A percentile compares a stretch with the other conserved stretches of the same genome.
These are phyloP conservation scores for Oryza australiensis DNA, from an alignment of 176 grass and related monocot genomes.

Conservation along the genomic window DNA sequence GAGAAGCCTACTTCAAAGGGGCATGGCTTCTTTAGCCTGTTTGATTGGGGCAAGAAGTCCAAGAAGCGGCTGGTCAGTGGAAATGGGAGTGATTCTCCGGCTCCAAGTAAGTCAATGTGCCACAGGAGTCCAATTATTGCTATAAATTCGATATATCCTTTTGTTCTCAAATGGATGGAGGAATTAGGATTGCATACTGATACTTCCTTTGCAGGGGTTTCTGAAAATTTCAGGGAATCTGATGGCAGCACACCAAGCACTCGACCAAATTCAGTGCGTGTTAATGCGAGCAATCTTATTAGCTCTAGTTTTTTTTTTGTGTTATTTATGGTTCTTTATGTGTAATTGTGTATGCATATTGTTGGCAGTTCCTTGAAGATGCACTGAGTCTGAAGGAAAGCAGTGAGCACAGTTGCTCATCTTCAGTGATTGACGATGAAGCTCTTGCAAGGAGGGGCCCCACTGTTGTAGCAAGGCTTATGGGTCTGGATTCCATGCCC, in stretches of 20 bases:
- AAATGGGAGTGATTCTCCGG: slow-evolving; percentile 23
- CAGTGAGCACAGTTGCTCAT: slow-evolving; percentile 67
- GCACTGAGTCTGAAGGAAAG: slow-evolving; percentile 57
- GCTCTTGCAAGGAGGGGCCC: slow-evolving; percentile 45
- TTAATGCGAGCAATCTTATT: neutral
- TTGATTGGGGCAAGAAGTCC: slow-evolving; percentile 91
- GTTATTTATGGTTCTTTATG: neutral
- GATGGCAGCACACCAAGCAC: slow-evolving; percentile 39
- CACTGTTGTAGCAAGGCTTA: slow-evolving; percentile 83
- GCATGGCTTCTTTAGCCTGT: slow-evolving; percentile 71
- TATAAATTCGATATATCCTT: neutral
- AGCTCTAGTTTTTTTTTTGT: neutral
- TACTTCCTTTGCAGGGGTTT: slow-evolving; percentile 38
- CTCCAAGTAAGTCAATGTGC: slow-evolving; percentile 21
- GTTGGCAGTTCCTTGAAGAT: slow-evolving; percentile 67
- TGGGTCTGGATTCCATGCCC: slow-evolving; percentile 94
- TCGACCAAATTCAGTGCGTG: slow-evolving; percentile 50
- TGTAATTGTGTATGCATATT: slow-evolving; percentile 6
- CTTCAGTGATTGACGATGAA: slow-evolving; percentile 72
- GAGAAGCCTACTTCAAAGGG: slow-evolving; percentile 70
- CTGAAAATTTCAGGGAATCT: slow-evolving; percentile 35
- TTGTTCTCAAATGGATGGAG: slow-evolving; percentile 1
- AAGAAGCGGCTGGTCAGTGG: slow-evolving; percentile 60
- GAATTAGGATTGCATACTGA: neutral
- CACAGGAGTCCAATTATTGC: neutral